Conservation (phyloP, 2,329 filamentous ascomycete genomes). For the Aschersonia sp. region DNA sequence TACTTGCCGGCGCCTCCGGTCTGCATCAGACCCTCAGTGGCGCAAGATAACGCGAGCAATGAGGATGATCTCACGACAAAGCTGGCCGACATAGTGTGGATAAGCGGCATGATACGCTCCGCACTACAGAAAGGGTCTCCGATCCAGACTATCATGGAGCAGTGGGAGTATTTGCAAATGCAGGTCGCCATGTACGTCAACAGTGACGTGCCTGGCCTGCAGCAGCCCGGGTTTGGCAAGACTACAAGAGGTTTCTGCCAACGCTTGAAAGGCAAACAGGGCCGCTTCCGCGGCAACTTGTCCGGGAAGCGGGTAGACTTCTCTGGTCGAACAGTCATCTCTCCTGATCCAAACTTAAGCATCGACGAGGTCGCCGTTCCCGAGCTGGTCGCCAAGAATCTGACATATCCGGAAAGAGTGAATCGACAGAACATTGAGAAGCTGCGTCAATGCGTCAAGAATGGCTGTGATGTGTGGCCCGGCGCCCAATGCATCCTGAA, state of each 20-base stretch:
- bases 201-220: conserved; percentile 85
- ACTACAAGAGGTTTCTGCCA: conserved; percentile 89
- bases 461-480: conserved; percentile 68
- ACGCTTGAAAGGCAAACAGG: conserved; percentile 91
- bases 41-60: conserved; percentile 82
- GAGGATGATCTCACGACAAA: conserved; percentile 97
- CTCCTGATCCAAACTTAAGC: conserved; percentile 84
- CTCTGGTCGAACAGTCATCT: conserved; percentile 94
- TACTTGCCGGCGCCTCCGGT: conserved; percentile 89
- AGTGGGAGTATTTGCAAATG: conserved; percentile 93
- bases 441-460: conserved; percentile 56
- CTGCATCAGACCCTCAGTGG: conserved; percentile 85
- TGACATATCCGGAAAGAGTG: conserved; percentile 88
- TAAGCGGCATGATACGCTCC: conserved; percentile 74
- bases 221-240: conserved; percentile 76
- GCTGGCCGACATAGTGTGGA: conserved; percentile 89
- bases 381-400: conserved; percentile 80
- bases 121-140: conserved; percentile 73
- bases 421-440: conserved; percentile 78
- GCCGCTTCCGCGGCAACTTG: conserved; percentile 89
- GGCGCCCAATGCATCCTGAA: conserved; percentile 76
- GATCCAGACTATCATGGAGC: conserved; percentile 85
- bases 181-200: conserved; percentile 98
- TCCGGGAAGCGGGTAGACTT: conserved; percentile 98
- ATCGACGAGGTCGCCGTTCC: conserved; percentile 93